Evolutionary conservation across 495 filamentous ascomycete species (phyloP).

Genomic region (Trichocladium uniseriatum): DNA sequence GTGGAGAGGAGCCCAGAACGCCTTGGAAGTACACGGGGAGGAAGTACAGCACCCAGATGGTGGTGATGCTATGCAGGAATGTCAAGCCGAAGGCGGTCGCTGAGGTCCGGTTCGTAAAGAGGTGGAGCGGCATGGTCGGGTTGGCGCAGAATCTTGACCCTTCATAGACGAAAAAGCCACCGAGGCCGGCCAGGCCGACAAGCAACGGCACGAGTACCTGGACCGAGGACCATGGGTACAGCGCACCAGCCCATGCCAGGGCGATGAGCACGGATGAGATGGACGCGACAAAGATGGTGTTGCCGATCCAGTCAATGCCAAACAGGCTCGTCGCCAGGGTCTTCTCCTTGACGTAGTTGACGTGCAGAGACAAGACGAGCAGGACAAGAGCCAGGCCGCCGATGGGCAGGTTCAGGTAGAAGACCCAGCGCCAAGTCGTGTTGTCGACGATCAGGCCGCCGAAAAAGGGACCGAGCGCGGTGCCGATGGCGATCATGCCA

Average conservation of each 20-base stretch:
- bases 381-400: conserved; percentile 19
- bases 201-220: conserved; percentile 24
- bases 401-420: conserved; percentile 30
- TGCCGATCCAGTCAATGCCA: conserved; percentile 26
- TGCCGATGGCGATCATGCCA: conserved; percentile 52
- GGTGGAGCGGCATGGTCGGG: conserved; percentile 21
- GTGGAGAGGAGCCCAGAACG: conserved; percentile 1
- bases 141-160: conserved; percentile 8
- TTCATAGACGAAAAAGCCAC: conserved; percentile 20
- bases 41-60: conserved; percentile 36
- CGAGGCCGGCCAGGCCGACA: conserved; percentile 13
- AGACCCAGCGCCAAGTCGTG: conserved; percentile 31
- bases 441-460: conserved; percentile 56
- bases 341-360: conserved; percentile 18
- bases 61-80: conserved; percentile 18
- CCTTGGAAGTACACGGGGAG: conserved; percentile 42
- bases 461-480: conserved; percentile 58
- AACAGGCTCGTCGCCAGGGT: conserved; percentile 13
- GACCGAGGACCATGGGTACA: conserved; percentile 24
- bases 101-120: conserved; percentile 27
- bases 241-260: conserved; percentile 7
- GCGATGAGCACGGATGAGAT: no score
- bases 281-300: conserved; percentile 25
- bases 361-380: conserved; percentile 24
- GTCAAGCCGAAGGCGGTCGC: conserved; percentile 15